Conservation (phyloP, 208 protist genomes). For the Trypanosomatidae sp. region DNA sequence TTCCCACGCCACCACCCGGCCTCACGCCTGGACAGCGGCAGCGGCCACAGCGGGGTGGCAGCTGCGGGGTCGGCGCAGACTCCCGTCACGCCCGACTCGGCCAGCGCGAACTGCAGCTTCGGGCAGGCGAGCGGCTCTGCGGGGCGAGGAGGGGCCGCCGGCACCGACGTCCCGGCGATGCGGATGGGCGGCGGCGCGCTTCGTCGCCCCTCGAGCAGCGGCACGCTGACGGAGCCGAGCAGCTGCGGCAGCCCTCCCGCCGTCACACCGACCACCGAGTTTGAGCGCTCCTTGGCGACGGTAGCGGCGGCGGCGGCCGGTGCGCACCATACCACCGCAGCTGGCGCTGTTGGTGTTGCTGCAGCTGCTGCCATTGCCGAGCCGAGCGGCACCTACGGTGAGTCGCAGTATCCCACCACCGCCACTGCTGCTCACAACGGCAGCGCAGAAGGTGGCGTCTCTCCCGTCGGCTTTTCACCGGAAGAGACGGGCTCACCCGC, state of each 20-base stretch:
- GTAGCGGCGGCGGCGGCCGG: constrained; percentile 1
- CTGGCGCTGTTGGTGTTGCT: too few relatives aligned
- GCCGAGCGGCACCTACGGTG: too few relatives aligned
- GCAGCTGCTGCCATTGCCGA: too few relatives aligned
- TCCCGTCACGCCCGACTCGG: too few relatives aligned
- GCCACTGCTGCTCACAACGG: not conserved
- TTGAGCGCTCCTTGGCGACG: too few relatives aligned
- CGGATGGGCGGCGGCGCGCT: constrained; percentile 1
- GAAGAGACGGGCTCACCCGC: not conserved
- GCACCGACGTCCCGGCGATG: not conserved
- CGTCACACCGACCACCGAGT: too few relatives aligned
- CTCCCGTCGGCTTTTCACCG: not conserved
- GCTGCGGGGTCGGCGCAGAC: constrained; percentile 4
- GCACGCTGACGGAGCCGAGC: constrained; percentile 2
- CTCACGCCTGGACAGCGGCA: not conserved
- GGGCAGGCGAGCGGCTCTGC: too few relatives aligned
- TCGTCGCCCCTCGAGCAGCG: constrained; percentile 1
- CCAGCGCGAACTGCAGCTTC: too few relatives aligned
- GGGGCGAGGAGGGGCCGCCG: not conserved
- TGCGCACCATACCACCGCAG: not conserved
- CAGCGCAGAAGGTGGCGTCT: too few relatives aligned
- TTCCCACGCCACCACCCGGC: too few relatives aligned
- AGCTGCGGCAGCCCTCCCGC: too few relatives aligned
- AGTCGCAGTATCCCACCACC: not conserved
- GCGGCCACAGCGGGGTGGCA: not conserved